A percentile compares a stretch with the other conserved stretches of the same genome.
phyloP scores from a whole-genome alignment of 2,329 filamentous ascomycete species.

The Xylaria sp. region DNA sequence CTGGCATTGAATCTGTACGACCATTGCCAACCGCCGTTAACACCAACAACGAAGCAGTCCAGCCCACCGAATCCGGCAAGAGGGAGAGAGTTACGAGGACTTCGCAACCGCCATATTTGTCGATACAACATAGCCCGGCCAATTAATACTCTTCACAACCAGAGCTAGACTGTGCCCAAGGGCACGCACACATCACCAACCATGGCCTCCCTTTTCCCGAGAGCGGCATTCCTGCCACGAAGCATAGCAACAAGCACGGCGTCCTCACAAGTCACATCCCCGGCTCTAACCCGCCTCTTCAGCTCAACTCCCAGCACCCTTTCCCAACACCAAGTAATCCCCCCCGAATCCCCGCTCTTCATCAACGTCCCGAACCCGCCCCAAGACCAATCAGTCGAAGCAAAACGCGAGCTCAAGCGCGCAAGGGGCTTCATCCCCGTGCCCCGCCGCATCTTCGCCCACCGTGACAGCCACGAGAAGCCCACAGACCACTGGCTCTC shows the following conservation, averaged over 20 bases:
- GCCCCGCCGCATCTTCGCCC: conserved; percentile 81
- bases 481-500: conserved; percentile 69
- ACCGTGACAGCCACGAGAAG: conserved; percentile 68
- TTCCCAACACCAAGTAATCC: conserved; percentile 62
- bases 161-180: conserved; percentile 18
- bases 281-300: conserved; percentile 53
- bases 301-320: conserved; percentile 56
- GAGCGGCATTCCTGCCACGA: conserved; percentile 29
- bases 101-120: background rate
- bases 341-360: conserved; percentile 88
- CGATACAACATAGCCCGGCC: background rate
- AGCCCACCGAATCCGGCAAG: background rate
- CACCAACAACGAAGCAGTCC: conserved; percentile 6
- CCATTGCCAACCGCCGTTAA: conserved; percentile 13
- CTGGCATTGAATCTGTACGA: background rate
- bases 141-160: background rate
- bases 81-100: background rate
- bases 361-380: conserved; percentile 82
- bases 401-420: conserved; percentile 54
- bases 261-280: background rate
- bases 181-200: conserved; percentile 27
- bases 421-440: conserved; percentile 85
- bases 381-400: conserved; percentile 68
- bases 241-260: conserved; percentile 22
- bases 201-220: conserved; percentile 38